Evolutionary conservation across 176 grass and related monocot species (phyloP).

Genomic region (Poa pratensis): DNA sequence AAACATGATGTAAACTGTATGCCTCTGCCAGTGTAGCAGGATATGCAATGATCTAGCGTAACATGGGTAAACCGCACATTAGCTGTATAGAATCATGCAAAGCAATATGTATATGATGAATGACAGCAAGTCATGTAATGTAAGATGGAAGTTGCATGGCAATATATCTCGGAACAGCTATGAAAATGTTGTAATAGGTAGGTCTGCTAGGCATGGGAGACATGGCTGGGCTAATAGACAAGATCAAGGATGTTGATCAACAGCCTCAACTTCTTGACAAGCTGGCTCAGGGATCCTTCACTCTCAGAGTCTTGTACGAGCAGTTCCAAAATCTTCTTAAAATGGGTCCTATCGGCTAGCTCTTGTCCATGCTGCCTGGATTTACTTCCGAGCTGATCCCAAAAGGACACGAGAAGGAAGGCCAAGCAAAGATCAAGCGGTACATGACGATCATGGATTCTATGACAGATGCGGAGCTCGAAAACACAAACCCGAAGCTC

Average conservation of each 20-base stretch:
- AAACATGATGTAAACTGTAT: no score
- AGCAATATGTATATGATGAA: no score
- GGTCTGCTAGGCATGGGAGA: constrained; percentile 89
- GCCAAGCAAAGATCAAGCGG: constrained; percentile 82
- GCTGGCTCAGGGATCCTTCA: constrained; percentile 72
- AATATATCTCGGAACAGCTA: no score
- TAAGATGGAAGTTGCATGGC: no score
- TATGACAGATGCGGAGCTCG: constrained; percentile 84
- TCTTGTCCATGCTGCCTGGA: constrained; percentile 80
- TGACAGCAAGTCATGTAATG: no score
- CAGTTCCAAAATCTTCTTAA: constrained; percentile 77
- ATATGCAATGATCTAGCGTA: no score
- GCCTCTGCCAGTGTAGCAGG: no score
- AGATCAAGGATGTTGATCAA: constrained; percentile 67
- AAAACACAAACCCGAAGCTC: constrained; percentile 76
- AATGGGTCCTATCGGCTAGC: constrained; percentile 82
- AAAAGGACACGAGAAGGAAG: constrained; percentile 87
- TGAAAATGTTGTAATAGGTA: no score
- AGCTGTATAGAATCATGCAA: no score
- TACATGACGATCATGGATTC: constrained; percentile 99
- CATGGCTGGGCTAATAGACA: constrained; percentile 68
- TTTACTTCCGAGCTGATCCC: constrained; percentile 76
- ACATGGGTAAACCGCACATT: no score
- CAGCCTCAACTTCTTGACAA: constrained; percentile 50
- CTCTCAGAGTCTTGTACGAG: constrained; percentile 67